A percentile compares a stretch with the other conserved stretches of the same genome.
Evolutionary conservation across 2,329 filamentous ascomycete species (phyloP).

Genomic region (Aureobasidium sp.): DNA sequence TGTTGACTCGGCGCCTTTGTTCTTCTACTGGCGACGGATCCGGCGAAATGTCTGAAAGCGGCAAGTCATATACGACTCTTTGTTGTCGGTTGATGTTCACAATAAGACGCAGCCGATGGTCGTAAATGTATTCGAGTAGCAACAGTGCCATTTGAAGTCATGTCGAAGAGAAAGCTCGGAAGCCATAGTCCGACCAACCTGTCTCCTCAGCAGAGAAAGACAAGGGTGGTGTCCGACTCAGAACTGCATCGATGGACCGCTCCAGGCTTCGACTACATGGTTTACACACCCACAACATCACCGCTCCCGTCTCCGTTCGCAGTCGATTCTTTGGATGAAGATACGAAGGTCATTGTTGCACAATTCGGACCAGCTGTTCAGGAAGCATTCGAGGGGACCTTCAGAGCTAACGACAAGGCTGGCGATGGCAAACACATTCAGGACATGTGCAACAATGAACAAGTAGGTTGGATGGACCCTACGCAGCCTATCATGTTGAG

Average conservation of each 20-base stretch:
- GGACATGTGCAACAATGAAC: background rate
- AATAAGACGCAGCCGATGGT: background rate
- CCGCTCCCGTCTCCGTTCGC: background rate
- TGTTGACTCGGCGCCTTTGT: background rate
- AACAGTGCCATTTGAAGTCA: background rate
- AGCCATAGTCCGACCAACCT: background rate
- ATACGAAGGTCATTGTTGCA: background rate
- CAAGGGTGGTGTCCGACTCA: background rate
- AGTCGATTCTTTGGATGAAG: background rate
- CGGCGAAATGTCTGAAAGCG: slow-evolving; percentile 1
- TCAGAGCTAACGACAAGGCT: background rate
- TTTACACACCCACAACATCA: background rate
- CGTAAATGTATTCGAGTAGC: background rate
- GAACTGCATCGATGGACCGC: background rate
- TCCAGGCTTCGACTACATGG: background rate
- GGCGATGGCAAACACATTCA: background rate
- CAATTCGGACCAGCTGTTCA: background rate
- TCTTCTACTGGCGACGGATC: background rate
- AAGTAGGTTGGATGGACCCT: background rate
- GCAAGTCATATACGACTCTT: background rate
- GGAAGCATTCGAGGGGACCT: background rate
- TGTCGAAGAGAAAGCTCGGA: background rate
- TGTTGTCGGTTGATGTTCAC: background rate
- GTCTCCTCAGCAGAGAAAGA: background rate
- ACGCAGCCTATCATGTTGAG: background rate